These are phyloP conservation scores for Mycotypha africana DNA, from an alignment of 371 early-diverging fungal genomes.

Conservation along the genomic window DNA sequence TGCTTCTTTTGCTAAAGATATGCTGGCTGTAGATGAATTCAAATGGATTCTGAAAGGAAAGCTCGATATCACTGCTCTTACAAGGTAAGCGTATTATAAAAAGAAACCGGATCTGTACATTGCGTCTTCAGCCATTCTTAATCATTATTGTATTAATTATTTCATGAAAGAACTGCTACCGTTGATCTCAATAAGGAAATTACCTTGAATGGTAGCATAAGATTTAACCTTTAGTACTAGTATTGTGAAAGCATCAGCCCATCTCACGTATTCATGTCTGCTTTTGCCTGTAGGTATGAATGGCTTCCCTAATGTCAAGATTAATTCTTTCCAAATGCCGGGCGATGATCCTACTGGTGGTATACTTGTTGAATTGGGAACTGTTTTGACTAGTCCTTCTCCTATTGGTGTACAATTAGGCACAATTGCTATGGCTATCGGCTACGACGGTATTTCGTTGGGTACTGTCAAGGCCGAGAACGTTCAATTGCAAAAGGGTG, in stretches of 20 bases:
- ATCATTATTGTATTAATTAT: neutral
- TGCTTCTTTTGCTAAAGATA: conserved; percentile 45
- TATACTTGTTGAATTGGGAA: conserved; percentile 49
- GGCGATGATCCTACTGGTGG: conserved; percentile 51
- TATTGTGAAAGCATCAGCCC: no score
- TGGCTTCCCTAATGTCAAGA: conserved; percentile 50
- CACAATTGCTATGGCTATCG: conserved; percentile 50
- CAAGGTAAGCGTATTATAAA: conserved; percentile 42
- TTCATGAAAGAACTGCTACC: conserved; percentile 38
- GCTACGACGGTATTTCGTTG: conserved; percentile 42
- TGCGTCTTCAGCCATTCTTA: neutral
- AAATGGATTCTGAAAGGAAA: conserved; percentile 54
- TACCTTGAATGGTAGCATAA: conserved; percentile 18
- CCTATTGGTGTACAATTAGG: conserved; percentile 58
- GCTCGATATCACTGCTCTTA: conserved; percentile 52
- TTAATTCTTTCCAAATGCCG: conserved; percentile 52
- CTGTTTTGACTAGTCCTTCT: conserved; percentile 50
- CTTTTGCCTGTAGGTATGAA: conserved; percentile 38
- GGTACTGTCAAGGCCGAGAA: conserved; percentile 45
- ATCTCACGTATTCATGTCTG: no score
- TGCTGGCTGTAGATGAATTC: conserved; percentile 48
- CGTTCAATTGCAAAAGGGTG: conserved; percentile 39
- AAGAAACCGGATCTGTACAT: neutral
- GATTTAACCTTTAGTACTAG: neutral
- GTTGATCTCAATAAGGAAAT: conserved; percentile 33